Percentiles rank a stretch among this genome's conserved stretches.
Evolutionary conservation across 257 asterid genomes (phyloP).

Genomic region (Perilla frutescens): DNA sequence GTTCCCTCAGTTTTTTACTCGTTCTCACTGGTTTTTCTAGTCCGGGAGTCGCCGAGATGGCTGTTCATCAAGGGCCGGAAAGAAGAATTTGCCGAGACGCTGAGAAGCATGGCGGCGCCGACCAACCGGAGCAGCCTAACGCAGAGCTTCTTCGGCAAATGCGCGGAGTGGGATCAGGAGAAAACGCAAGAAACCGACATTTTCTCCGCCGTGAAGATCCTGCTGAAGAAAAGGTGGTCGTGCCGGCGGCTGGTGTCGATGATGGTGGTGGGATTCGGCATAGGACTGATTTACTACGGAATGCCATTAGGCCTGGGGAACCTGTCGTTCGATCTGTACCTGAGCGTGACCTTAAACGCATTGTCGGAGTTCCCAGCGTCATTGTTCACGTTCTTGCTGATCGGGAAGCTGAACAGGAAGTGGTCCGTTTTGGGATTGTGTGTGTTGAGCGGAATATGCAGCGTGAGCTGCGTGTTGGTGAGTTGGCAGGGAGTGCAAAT

Average conservation of each 20-base stretch:
- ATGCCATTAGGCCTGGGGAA: slow-evolving; percentile 73
- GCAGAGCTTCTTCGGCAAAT: slow-evolving; percentile 50
- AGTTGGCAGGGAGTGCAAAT: slow-evolving; percentile 39
- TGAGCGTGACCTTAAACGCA: slow-evolving; percentile 71
- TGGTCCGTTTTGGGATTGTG: slow-evolving; percentile 41
- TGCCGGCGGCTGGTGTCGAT: slow-evolving; percentile 44
- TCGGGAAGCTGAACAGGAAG: slow-evolving; percentile 51
- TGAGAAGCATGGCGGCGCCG: slow-evolving; percentile 51
- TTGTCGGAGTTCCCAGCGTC: slow-evolving; percentile 65
- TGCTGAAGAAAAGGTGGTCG: slow-evolving; percentile 59
- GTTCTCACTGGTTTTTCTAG: slow-evolving; percentile 35
- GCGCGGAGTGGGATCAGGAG: slow-evolving; percentile 22
- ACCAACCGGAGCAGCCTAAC: slow-evolving; percentile 41
- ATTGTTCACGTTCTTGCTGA: slow-evolving; percentile 38
- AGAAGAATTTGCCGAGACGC: slow-evolving; percentile 51
- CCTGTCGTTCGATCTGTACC: slow-evolving; percentile 50
- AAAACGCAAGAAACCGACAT: slow-evolving; percentile 35
- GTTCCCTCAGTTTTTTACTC: slow-evolving; percentile 52
- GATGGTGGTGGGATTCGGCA: slow-evolving; percentile 63
- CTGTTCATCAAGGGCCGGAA: slow-evolving; percentile 62
- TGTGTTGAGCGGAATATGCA: slow-evolving; percentile 57
- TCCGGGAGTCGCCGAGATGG: slow-evolving; percentile 79
- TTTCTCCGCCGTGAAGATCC: slow-evolving; percentile 49
- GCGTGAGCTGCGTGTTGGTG: slow-evolving; percentile 50
- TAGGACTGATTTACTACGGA: slow-evolving; percentile 70